Evolutionary conservation across 2,329 filamentous ascomycete species (phyloP).

Genomic region (Lecanicillium sp.): DNA sequence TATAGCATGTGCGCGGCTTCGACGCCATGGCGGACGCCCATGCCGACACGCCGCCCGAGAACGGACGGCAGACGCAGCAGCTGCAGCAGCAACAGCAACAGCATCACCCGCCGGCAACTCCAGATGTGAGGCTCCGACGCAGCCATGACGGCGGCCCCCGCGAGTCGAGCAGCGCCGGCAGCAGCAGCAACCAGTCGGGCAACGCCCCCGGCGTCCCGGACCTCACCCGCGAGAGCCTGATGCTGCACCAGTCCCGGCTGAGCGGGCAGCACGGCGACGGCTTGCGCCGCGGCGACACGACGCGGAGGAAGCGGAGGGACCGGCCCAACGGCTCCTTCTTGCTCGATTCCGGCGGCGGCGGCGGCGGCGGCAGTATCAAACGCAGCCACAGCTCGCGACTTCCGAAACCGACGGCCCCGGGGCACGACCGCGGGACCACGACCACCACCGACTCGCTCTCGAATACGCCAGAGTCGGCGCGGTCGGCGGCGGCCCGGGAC

Average conservation of each 20-base stretch:
- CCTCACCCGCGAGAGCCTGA: constrained; percentile 15
- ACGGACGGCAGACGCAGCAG: too few relatives aligned
- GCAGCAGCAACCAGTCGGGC: neutral
- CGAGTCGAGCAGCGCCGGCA: constrained; percentile 37
- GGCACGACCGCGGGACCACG: neutral
- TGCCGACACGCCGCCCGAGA: constrained; percentile 12
- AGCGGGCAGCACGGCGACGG: constrained; percentile 14
- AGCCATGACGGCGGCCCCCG: constrained; percentile 35
- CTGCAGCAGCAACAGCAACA: neutral
- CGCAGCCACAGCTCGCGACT: constrained; percentile 7
- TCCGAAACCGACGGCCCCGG: neutral
- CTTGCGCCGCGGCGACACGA: constrained; percentile 15
- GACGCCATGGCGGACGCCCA: constrained; percentile 20
- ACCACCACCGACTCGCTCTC: constrained; percentile 1
- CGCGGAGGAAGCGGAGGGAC: constrained; percentile 18
- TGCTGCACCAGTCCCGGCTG: constrained; percentile 1
- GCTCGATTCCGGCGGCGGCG: neutral
- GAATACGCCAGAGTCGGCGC: constrained; percentile 3
- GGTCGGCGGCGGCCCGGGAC: neutral
- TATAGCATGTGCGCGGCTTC: constrained; percentile 18
- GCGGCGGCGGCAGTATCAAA: neutral
- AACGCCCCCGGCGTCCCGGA: constrained; percentile 13
- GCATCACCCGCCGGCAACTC: neutral
- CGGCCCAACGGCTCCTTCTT: constrained; percentile 15
- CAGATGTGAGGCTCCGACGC: constrained; percentile 22